Base-by-base conservation (phyloP, 352 stramenopile species). In the Phytophthora pistaciae region DNA sequence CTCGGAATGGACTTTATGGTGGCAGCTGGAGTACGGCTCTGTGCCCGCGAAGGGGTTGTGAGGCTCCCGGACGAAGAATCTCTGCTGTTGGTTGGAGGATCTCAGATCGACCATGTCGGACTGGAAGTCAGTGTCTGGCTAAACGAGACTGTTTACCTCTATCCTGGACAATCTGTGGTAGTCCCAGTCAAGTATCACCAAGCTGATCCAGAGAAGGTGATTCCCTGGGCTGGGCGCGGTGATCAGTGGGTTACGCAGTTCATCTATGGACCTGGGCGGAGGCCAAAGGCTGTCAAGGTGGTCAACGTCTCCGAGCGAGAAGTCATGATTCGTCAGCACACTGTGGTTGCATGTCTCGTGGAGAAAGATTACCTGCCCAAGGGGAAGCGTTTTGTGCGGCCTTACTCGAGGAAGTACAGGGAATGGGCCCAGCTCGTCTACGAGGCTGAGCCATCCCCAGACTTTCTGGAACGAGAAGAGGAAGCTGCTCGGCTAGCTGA, bases 1-100 rank as follows among this genome's bases (percentile, higher is more conserved):
- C 62, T 83, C 0, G 65, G 72, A 2, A 72, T 76, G 65, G 59
- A 80, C 42, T 83, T 80, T 57, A 82, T 81, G 70, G 25, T 69
- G 4, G 18, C 50, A 3, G 53, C 66, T 13, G 72, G 72, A 3
- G 72, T 83, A 1, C 50, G 69, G 8, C 36, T 72, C 0, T 64
- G 57, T 18, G 38, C 56, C 0, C 46, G 46, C 1, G 65, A 79
- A 21, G 53, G 70, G 1, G 9, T 60, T 3, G 23, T 67, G 3
- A 49, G 27, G 25, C 50, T 60, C 10, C 33, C 59, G 25, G 59
- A 66, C 40, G 59, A 66, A 33, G 59, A 66, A 9, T 56, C 59
- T 14, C 10, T 67, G 8, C 3, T 60, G 3, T 16, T 67, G 21
- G 38, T 55, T 9, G 36, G 55, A 33, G 36, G 55, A 4, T 13